Conservation (phyloP, 2,329 filamentous ascomycete genomes). For the Pyrenophora graminea region DNA sequence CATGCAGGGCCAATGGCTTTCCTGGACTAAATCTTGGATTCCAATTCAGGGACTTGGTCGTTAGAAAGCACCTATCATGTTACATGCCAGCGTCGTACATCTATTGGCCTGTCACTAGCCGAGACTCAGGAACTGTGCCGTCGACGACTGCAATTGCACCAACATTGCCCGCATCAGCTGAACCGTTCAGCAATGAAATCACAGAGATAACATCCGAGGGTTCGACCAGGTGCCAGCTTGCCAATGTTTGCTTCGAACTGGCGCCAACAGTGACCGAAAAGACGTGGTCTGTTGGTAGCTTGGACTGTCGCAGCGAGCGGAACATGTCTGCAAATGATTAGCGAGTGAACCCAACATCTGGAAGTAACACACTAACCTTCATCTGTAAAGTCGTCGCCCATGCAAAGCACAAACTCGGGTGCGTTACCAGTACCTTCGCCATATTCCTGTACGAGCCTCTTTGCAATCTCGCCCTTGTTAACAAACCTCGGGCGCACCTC, state of each 20-base stretch:
- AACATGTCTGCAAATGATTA: slow-evolving; percentile 68
- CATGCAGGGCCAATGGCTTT: not conserved
- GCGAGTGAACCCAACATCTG: not conserved
- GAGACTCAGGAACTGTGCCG: slow-evolving; percentile 43
- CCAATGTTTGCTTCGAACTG: slow-evolving; percentile 88
- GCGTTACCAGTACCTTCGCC: slow-evolving; percentile 59
- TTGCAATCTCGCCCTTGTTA: slow-evolving; percentile 96
- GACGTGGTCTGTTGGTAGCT: slow-evolving; percentile 67
- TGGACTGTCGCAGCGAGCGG: slow-evolving; percentile 69
- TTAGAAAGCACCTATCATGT: not conserved
- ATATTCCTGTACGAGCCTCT: slow-evolving; percentile 78
- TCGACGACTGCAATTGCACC: slow-evolving; percentile 49
- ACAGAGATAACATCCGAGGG: slow-evolving; percentile 82
- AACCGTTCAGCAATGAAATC: slow-evolving; percentile 59
- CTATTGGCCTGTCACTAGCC: slow-evolving; percentile 15
- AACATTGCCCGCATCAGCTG: slow-evolving; percentile 47
- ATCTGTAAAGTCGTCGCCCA: slow-evolving; percentile 95
- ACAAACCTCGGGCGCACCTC: slow-evolving; percentile 96
- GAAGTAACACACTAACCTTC: slow-evolving; percentile 66
- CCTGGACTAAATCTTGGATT: not conserved
- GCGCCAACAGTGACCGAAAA: slow-evolving; percentile 92
- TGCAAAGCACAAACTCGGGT: slow-evolving; percentile 85
- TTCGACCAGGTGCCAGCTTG: slow-evolving; percentile 87
- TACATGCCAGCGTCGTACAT: slow-evolving; percentile 3
- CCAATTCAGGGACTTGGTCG: no score